Evolutionary conservation across 352 stramenopile genomes (phyloP).

Genomic region (Pythium coloratum): DNA sequence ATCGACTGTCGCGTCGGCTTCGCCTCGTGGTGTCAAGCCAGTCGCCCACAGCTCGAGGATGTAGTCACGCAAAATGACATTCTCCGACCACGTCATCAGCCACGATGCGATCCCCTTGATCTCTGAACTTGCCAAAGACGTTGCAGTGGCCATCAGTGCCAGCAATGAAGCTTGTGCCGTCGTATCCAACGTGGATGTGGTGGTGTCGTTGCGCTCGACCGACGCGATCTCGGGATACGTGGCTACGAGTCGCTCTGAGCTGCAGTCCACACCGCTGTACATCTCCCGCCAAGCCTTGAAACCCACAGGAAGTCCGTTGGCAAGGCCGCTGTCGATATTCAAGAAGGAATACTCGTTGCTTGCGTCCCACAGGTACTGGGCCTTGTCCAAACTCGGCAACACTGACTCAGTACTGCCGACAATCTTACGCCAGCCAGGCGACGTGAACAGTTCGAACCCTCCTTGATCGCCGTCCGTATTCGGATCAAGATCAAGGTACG

Average conservation of each 20-base stretch:
- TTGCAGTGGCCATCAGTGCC: slow-evolving; percentile 30
- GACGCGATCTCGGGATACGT: slow-evolving; percentile 39
- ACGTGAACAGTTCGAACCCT: slow-evolving; percentile 58
- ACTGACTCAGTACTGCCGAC: slow-evolving; percentile 3
- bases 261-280: slow-evolving; percentile 53
- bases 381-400: slow-evolving; percentile 41
- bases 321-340: slow-evolving; percentile 12
- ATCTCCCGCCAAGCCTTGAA: slow-evolving; percentile 64
- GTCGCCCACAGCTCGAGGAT: slow-evolving; percentile 51
- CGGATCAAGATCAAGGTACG: slow-evolving; percentile 48
- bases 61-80: slow-evolving; percentile 44
- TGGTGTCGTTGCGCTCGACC: slow-evolving; percentile 15
- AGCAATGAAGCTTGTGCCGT: slow-evolving; percentile 33
- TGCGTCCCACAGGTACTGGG: slow-evolving; percentile 42
- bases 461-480: slow-evolving; percentile 34
- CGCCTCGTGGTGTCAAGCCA: slow-evolving; percentile 43
- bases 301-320: slow-evolving; percentile 38
- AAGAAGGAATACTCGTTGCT: slow-evolving; percentile 48
- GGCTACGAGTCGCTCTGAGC: slow-evolving; percentile 42
- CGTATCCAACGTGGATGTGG: slow-evolving; percentile 27
- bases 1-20: slow-evolving; percentile 8
- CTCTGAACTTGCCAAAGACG: slow-evolving; percentile 38
- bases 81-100: slow-evolving; percentile 50
- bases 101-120: slow-evolving; percentile 44
- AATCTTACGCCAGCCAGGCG: slow-evolving; percentile 28